Percentiles rank a stretch among this genome's conserved stretches.
Evolutionary conservation across 139 green algal genomes (phyloP).

Genomic region (Chlorella sp.): DNA sequence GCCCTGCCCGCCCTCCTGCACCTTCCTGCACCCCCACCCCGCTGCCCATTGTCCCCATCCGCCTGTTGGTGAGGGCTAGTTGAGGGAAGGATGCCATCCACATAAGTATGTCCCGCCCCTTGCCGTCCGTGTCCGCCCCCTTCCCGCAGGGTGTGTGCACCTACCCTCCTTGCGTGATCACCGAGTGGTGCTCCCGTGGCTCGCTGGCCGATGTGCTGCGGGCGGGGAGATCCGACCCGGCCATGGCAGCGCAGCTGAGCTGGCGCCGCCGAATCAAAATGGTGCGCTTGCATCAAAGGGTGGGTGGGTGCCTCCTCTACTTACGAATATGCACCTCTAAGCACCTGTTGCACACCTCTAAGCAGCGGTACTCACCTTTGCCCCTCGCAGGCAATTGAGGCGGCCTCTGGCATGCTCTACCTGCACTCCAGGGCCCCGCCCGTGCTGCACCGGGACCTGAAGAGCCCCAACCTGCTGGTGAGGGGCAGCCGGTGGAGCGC

Average conservation of each 20-base stretch:
- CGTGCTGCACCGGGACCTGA: not conserved
- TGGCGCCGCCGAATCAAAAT: not conserved
- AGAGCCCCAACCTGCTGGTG: not conserved
- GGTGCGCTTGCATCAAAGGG: too few relatives aligned
- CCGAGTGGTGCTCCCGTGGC: not conserved
- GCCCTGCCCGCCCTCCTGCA: not conserved
- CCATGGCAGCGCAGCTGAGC: not conserved
- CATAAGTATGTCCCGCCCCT: too few relatives aligned
- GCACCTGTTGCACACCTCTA: too few relatives aligned
- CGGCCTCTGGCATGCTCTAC: not conserved
- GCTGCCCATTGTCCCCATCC: too few relatives aligned
- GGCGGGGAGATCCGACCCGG: not conserved
- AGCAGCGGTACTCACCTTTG: too few relatives aligned
- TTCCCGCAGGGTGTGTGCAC: not conserved
- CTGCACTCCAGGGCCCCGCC: not conserved
- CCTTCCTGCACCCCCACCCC: not conserved
- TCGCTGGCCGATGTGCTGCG: constrained; percentile 11
- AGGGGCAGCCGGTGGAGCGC: too few relatives aligned
- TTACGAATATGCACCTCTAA: too few relatives aligned
- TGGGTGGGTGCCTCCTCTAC: too few relatives aligned
- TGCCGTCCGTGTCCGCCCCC: too few relatives aligned
- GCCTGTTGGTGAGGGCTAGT: too few relatives aligned
- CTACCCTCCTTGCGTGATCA: not conserved
- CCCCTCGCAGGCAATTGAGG: not conserved
- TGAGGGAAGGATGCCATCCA: too few relatives aligned